A percentile compares a stretch with the other conserved stretches of the same genome.
Evolutionary conservation across 2,329 filamentous ascomycete genomes (phyloP).

Genomic region (Graphilbum fragrans): DNA sequence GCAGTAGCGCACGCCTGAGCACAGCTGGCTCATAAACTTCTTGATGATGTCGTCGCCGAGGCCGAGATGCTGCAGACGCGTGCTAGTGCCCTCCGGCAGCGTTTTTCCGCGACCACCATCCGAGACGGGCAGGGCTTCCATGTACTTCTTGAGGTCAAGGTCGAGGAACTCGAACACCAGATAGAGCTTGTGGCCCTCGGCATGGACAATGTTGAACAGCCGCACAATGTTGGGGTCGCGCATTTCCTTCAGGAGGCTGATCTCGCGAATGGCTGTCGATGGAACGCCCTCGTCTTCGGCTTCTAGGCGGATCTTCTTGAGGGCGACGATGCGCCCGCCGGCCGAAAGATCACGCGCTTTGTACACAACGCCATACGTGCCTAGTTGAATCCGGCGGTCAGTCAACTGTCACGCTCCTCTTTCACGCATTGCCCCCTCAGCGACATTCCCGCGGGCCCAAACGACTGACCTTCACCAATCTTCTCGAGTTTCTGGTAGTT

Average conservation of each 20-base stretch:
- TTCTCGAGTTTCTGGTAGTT: constrained; percentile 92
- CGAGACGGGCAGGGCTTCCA: constrained; percentile 72
- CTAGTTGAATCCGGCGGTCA: too few species aligned
- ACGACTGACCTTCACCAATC: constrained; percentile 66
- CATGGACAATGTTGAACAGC: constrained; percentile 79
- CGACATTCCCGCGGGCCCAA: too few species aligned
- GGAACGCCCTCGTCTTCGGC: constrained; percentile 86
- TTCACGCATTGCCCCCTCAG: too few species aligned
- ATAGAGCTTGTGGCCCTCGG: constrained; percentile 85
- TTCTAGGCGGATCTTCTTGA: constrained; percentile 88
- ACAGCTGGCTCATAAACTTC: constrained; percentile 81
- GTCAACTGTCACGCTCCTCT: too few species aligned
- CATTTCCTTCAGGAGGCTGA: constrained; percentile 86
- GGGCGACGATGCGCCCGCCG: constrained; percentile 67
- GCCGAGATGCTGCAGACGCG: constrained; percentile 52
- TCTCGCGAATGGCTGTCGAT: constrained; percentile 81
- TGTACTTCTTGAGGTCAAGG: constrained; percentile 84
- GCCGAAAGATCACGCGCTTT: constrained; percentile 74
- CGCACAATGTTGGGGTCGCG: constrained; percentile 78
- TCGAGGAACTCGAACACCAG: constrained; percentile 83
- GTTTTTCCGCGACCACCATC: constrained; percentile 74
- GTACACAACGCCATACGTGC: constrained; percentile 86
- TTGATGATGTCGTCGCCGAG: constrained; percentile 74
- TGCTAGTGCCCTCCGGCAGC: constrained; percentile 59
- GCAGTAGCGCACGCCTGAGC: constrained; percentile 71